A percentile compares a stretch with the other conserved stretches of the same genome.
These are phyloP conservation scores for Aureobasidium uvarum DNA, from an alignment of 2,329 filamentous ascomycete species.

Conservation along the genomic window DNA sequence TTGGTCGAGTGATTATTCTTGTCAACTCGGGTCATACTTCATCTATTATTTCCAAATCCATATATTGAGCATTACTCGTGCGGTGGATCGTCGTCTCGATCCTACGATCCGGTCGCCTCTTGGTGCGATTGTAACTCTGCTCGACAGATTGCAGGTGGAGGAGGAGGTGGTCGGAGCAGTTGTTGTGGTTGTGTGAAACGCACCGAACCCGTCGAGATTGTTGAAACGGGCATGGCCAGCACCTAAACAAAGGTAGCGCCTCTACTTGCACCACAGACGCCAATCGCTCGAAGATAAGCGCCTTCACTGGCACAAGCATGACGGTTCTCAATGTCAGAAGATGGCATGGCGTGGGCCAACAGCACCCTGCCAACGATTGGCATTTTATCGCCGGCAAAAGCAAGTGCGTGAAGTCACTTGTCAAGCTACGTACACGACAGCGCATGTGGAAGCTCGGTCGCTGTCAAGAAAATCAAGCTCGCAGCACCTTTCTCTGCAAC, in stretches of 20 bases:
- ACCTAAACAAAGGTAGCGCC: constrained; percentile 23
- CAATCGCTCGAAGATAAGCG: constrained; percentile 23
- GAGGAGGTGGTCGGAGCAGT: constrained; percentile 18
- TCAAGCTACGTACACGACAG: constrained; percentile 25
- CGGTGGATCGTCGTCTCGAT: constrained; percentile 18
- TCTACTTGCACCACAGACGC: constrained; percentile 20
- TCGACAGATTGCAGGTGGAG: constrained; percentile 17
- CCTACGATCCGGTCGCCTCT: constrained; percentile 8
- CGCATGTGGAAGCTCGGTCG: constrained; percentile 13
- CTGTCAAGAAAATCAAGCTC: constrained; percentile 23
- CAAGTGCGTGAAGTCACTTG: constrained; percentile 16
- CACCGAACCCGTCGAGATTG: constrained; percentile 23
- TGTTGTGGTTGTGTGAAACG: constrained; percentile 27
- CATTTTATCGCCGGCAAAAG: constrained; percentile 19
- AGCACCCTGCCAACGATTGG: constrained; percentile 14
- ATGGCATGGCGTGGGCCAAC: constrained; percentile 20
- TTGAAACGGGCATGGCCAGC: constrained; percentile 20
- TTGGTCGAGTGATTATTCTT: constrained; percentile 2
- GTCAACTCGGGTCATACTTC: constrained; percentile 14
- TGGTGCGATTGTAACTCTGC: constrained; percentile 3
- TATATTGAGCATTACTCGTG: constrained; percentile 17
- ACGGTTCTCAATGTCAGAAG: constrained; percentile 20
- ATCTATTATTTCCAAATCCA: constrained; percentile 13
- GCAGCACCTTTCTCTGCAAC: constrained; percentile 7
- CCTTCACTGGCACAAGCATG: constrained; percentile 23